phyloP scores from a whole-genome alignment of 2,329 filamentous ascomycete species.

The Xylariomycetidae sp. region DNA sequence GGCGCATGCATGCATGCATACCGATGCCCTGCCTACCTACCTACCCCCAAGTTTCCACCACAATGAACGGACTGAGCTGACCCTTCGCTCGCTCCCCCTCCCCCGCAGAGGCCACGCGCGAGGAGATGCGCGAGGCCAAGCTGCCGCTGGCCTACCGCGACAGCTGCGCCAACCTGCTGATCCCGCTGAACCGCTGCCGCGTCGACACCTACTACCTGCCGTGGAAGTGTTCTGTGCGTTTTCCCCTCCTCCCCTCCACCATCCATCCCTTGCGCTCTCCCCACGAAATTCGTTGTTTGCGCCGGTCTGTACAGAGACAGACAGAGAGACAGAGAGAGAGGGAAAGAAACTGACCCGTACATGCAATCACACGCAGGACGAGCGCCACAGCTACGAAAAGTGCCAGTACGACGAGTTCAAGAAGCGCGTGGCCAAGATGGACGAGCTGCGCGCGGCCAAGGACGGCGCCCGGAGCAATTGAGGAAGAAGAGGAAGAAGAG shows the following conservation, averaged over 20 bases:
- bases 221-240: constrained; percentile 92
- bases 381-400: constrained; percentile 97
- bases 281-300: background rate
- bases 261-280: background rate
- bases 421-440: constrained; percentile 97
- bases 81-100: background rate
- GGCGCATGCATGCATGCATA: background rate
- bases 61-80: constrained; percentile 2
- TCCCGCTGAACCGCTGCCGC: constrained; percentile 93
- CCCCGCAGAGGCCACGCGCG: constrained; percentile 64
- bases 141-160: constrained; percentile 90
- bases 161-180: constrained; percentile 89
- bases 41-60: background rate
- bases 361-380: constrained; percentile 55
- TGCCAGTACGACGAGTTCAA: constrained; percentile 99
- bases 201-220: constrained; percentile 87
- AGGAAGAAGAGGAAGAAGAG: too few species aligned
- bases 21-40: background rate
- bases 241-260: constrained; percentile 2
- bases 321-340: constrained; percentile 2
- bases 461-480: constrained; percentile 80
- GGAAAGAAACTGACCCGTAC: background rate
- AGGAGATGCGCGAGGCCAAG: constrained; percentile 89
- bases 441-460: constrained; percentile 86
- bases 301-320: background rate